Base-by-base conservation (phyloP, 2,329 filamentous ascomycete species). In the Fusarium sp. region DNA sequence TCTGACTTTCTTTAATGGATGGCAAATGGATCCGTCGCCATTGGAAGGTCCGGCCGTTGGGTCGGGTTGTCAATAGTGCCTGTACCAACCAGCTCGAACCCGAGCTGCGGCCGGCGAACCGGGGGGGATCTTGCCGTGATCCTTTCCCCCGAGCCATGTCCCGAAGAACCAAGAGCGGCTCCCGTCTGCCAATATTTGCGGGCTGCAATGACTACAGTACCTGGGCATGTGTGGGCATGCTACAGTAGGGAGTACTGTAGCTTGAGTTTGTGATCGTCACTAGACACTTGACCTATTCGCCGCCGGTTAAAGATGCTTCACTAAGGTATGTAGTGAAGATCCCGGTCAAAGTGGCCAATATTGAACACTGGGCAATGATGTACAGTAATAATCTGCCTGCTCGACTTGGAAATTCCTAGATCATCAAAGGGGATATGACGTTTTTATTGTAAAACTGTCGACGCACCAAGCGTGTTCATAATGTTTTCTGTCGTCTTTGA, bases 141-240 rank as follows among this genome's bases (percentile, higher is more conserved):
- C 68, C 68, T 69, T 70, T 70, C 66, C 68, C 68, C 68, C 68
- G 68, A 70, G 55, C 64, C 57, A 64, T 39, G 47, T 68, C 63
- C 67, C 67, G 67, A 70, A 25, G 53, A 68, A 52, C 50, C 59
- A 61, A 50, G 56, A 56, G 49, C 23, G 38, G 57, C 50, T 57
- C 59, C 49, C 52, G 42, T 48, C 44, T 13, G 35, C 55, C 46
- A 48, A 23, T 25, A 6, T 25, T 25, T 25, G 23, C 23, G 4
- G 23, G 23, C 23, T 25, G 23, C 23, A 25, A 25, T 7, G 2
- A 5, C 6, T 25, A 8, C 21, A 23, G 7, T 23, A 23, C 7
- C 21, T 7, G n/a, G n/a, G n/a, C 21, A 23, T 25, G 23, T 25
- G 23, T 8, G 23, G 23, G 23, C 23, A 25, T 25, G 23, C 23